phyloP scores from a whole-genome alignment of 192 early-diverging fungal species.

The Linnemannia exigua region DNA sequence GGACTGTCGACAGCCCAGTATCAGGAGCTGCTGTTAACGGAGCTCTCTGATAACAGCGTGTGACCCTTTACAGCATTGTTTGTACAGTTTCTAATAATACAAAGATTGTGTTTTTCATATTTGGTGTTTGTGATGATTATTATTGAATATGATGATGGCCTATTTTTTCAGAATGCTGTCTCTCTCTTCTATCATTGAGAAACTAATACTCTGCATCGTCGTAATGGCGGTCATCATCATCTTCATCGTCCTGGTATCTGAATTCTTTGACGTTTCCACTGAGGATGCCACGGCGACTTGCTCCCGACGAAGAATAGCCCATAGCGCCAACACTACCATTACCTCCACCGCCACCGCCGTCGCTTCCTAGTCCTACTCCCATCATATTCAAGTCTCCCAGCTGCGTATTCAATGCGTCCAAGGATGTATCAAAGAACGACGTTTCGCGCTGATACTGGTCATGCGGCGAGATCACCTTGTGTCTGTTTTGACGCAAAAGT shows the following conservation, averaged over 20 bases:
- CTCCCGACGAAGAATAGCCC: background rate
- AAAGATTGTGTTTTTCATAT: too few species aligned
- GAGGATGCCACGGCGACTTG: slow-evolving; percentile 31
- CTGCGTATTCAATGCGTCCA: background rate
- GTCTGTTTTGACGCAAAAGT: background rate
- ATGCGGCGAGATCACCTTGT: slow-evolving; percentile 44
- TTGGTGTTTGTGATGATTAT: background rate
- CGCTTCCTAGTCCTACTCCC: slow-evolving; percentile 13
- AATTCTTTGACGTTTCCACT: slow-evolving; percentile 51
- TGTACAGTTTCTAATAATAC: too few species aligned
- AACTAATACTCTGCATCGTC: slow-evolving; percentile 6
- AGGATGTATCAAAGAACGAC: slow-evolving; percentile 28
- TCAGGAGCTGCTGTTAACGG: background rate
- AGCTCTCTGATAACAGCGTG: background rate
- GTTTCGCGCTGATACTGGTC: slow-evolving; percentile 41
- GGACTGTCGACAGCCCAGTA: background rate
- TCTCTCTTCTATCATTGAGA: background rate
- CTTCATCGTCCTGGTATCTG: slow-evolving; percentile 46
- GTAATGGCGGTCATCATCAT: slow-evolving; percentile 20
- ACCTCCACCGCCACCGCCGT: too few species aligned
- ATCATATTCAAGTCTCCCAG: slow-evolving; percentile 29
- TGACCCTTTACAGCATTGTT: background rate
- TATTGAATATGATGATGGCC: too few species aligned
- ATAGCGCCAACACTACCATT: too few species aligned
- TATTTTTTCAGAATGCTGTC: too few species aligned